Evolutionary conservation across 2,329 filamentous ascomycete genomes (phyloP), one percentile per base, ranked within the genome.

Genomic region (Alternaria viburni): DNA sequence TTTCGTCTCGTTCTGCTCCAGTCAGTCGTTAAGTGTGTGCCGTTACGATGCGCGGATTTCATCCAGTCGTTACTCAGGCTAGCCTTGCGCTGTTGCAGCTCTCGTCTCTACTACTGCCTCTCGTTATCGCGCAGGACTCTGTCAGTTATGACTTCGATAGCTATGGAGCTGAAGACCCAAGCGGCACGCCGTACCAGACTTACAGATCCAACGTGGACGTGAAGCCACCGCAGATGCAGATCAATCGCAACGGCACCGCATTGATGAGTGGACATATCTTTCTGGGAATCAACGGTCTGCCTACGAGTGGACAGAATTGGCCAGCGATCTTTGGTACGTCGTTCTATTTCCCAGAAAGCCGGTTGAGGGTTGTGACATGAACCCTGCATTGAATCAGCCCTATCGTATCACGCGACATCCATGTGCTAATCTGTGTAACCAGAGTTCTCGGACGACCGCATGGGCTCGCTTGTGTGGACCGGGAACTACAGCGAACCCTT

Each of bases 381-480:
- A 19, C 54, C 26, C 12, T 54, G 50, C 50, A 41, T 50, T 23
- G 28, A 12, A 15, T 25, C 50, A 54, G 30, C 17, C 19, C 28
- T 25, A 32, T 15, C 30, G 46, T 43, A 15, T 51, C n/a, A 58
- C 9, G 21, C n/a, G 15, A 6, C 3, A 23, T 32, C 9, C 25
- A 13, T 19, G 8, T 17, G 5, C 15, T 54, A 17, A 54, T 19
- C 36, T 17, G 30, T 54, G 15, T 43, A 19, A 30, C 21, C 30
- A 65, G 62, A 65, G 47, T 61, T 72, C 52, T 68, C 69, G 12
- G 47, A 57, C 17, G 67, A 71, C 11, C 54, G 58, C 41, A 64
- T 67, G 56, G 69, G 69, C 19, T 66, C 68, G 12, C 62, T 73
- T 1, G 59, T 71, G 25, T 73, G 69, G 70, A 67, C 64, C 13